These are phyloP conservation scores for Chytriomyces confervae DNA, from an alignment of 192 early-diverging fungal genomes.

Conservation along the genomic window DNA sequence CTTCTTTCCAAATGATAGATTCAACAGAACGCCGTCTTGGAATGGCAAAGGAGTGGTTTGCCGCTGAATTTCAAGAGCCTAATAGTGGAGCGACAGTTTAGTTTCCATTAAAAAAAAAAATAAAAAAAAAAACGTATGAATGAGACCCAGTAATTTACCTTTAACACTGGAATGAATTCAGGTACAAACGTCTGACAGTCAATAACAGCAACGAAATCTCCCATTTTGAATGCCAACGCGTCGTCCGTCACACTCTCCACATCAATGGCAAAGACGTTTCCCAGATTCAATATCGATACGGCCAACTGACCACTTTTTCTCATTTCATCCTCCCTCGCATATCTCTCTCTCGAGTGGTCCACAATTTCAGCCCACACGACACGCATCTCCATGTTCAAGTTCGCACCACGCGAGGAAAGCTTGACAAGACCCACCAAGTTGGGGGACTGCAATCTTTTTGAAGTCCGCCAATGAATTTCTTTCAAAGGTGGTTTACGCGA, in stretches of 20 bases:
- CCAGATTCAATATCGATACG: slow-evolving; percentile 30
- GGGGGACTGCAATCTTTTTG: slow-evolving; percentile 36
- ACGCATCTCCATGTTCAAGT: background rate
- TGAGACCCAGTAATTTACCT: slow-evolving; percentile 11
- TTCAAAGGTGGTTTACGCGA: slow-evolving; percentile 40
- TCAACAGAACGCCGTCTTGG: slow-evolving; percentile 35
- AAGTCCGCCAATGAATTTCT: slow-evolving; percentile 44
- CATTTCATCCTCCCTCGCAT: slow-evolving; percentile 28
- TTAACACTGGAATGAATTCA: slow-evolving; percentile 44
- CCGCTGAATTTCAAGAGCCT: slow-evolving; percentile 31
- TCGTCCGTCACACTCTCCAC: slow-evolving; percentile 19
- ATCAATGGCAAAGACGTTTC: too few relatives aligned
- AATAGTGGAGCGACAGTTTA: background rate
- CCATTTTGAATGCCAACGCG: slow-evolving; percentile 31
- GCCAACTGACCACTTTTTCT: slow-evolving; percentile 38
- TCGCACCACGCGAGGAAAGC: slow-evolving; percentile 12
- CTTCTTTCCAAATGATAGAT: slow-evolving; percentile 27
- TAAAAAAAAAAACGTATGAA: background rate
- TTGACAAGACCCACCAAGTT: slow-evolving; percentile 46
- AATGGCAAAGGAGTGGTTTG: slow-evolving; percentile 34
- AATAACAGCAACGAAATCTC: slow-evolving; percentile 39
- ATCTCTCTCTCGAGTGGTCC: slow-evolving; percentile 15
- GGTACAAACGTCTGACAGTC: slow-evolving; percentile 48
- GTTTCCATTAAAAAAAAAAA: background rate
- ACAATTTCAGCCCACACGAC: slow-evolving; percentile 43